Percentiles rank a stretch among this genome's conserved stretches.
Evolutionary conservation across 1,284 basidiomycete genomes (phyloP).

Genomic region (Fistulinella cinereoalba): DNA sequence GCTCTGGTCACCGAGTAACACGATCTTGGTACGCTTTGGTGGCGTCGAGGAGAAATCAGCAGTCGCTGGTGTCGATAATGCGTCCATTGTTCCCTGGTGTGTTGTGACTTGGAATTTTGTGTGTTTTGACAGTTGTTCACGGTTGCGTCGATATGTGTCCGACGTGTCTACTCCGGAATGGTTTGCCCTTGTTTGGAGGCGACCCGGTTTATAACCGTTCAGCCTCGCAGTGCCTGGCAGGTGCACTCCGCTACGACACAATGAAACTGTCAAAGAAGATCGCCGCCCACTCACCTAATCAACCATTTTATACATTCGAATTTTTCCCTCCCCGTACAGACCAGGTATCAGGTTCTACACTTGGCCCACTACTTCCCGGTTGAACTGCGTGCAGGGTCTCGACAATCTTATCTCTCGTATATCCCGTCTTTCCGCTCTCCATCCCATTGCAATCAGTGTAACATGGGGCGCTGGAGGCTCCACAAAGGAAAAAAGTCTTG

Average conservation of each 20-base stretch:
- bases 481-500: conserved; percentile 85
- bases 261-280: conserved; percentile 78
- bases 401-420: conserved; percentile 84
- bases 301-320: conserved; percentile 85
- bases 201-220: too few species aligned
- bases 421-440: conserved; percentile 63
- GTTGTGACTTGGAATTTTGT: not conserved
- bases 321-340: conserved; percentile 96
- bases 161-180: not conserved
- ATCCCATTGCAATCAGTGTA: conserved; percentile 81
- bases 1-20: conserved; percentile 89
- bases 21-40: conserved; percentile 94
- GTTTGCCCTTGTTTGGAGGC: conserved; percentile 27
- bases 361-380: conserved; percentile 8
- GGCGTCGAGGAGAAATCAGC: conserved; percentile 82
- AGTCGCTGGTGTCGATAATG: conserved; percentile 62
- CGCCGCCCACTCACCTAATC: conserved; percentile 35
- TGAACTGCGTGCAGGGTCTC: conserved; percentile 58
- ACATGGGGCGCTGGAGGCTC: conserved; percentile 98
- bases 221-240: too few species aligned
- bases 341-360: conserved; percentile 48
- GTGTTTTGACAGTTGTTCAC: conserved; percentile 1
- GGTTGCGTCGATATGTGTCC: conserved; percentile 16
- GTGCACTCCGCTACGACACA: too few species aligned
- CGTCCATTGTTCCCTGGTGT: conserved; percentile 37